Conservation (phyloP, 2,329 filamentous ascomycete genomes). For the Trichoderma endophyticum region DNA sequence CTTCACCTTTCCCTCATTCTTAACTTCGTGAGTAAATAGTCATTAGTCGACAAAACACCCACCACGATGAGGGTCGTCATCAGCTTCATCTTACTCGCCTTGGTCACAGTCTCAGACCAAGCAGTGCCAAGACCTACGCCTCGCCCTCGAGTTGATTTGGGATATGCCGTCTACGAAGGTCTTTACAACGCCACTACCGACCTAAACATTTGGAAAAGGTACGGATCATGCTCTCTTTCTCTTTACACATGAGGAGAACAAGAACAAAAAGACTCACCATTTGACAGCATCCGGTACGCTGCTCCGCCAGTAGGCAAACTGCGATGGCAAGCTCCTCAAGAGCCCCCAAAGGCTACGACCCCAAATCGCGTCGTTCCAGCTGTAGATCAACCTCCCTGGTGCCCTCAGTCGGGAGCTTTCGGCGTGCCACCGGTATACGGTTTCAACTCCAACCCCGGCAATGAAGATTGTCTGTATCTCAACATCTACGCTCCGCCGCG, state of each 20-base stretch:
- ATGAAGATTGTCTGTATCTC: constrained; percentile 46
- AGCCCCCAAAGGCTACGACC: not conserved
- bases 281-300: constrained; percentile 43
- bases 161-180: constrained; percentile 46
- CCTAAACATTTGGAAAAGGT: constrained; percentile 47
- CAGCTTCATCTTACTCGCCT: not conserved
- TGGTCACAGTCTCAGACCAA: not conserved
- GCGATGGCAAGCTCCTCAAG: constrained; percentile 41
- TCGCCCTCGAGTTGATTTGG: constrained; percentile 28
- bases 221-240: not conserved
- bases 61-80: not conserved
- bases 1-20: not conserved
- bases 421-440: constrained; percentile 26
- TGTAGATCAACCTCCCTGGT: constrained; percentile 28
- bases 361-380: constrained; percentile 24
- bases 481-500: constrained; percentile 43
- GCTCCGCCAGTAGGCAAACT: constrained; percentile 41
- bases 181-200: constrained; percentile 36
- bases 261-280: not conserved
- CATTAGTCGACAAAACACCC: not conserved
- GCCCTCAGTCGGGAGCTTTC: constrained; percentile 31
- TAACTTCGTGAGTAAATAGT: not conserved
- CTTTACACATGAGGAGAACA: not conserved
- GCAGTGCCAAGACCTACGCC: not conserved
- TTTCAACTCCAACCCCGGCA: constrained; percentile 26